Conservation (phyloP, 345 rosid genomes). For the Mangifera indica region DNA sequence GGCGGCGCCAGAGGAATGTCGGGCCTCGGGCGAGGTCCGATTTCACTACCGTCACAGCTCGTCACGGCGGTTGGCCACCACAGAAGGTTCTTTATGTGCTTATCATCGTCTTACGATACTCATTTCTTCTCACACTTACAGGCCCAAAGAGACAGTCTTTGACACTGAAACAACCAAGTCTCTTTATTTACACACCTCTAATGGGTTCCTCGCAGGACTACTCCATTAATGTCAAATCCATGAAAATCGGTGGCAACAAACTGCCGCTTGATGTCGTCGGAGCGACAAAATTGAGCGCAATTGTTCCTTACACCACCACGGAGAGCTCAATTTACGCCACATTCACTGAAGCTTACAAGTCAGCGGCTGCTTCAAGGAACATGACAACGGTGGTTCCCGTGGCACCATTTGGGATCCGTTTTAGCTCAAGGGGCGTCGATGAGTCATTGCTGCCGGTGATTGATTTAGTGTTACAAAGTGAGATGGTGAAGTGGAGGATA, state of each 20-base stretch:
- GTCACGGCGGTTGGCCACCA: constrained; percentile 33
- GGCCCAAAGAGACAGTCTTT: constrained; percentile 32
- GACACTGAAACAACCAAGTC: constrained; percentile 42
- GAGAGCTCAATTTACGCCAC: constrained; percentile 53
- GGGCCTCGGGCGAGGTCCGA: constrained; percentile 59
- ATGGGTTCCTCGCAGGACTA: constrained; percentile 30
- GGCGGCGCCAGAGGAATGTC: constrained; percentile 49
- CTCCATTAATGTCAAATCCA: constrained; percentile 48
- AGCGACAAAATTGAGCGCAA: constrained; percentile 50
- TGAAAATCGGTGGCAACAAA: constrained; percentile 49
- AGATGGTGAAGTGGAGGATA: constrained; percentile 85
- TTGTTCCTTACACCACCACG: constrained; percentile 60
- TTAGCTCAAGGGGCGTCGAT: constrained; percentile 15
- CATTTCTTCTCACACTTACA: constrained; percentile 30
- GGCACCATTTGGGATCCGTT: constrained; percentile 63
- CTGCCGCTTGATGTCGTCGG: constrained; percentile 26
- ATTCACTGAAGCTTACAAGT: constrained; percentile 40
- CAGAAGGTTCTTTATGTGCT: constrained; percentile 47
- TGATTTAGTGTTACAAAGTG: constrained; percentile 76
- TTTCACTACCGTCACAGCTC: constrained; percentile 58
- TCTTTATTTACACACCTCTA: constrained; percentile 57
- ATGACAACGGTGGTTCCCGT: constrained; percentile 39
- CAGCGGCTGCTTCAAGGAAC: constrained; percentile 43
- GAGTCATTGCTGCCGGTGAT: constrained; percentile 44
- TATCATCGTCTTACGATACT: constrained; percentile 52